Conservation (phyloP, 1,284 basidiomycete genomes). For the Pterula multifida region DNA sequence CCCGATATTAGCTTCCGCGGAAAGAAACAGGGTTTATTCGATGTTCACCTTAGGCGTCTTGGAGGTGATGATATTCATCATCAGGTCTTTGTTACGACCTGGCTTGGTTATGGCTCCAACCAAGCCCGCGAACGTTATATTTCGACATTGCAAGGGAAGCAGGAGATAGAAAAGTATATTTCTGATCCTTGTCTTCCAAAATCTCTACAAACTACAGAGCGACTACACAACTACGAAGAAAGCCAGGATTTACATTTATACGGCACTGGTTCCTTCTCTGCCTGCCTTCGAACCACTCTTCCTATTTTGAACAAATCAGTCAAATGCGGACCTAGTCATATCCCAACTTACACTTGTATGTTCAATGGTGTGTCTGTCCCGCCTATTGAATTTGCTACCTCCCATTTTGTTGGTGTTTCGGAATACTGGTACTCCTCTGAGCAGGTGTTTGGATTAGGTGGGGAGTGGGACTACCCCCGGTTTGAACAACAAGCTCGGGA, state of each 20-base stretch:
- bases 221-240: slow-evolving; percentile 27
- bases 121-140: slow-evolving; percentile 90
- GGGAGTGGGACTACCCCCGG: slow-evolving; percentile 90
- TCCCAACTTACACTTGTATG: slow-evolving; percentile 73
- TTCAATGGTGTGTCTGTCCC: slow-evolving; percentile 96
- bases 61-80: slow-evolving; percentile 83
- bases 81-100: slow-evolving; percentile 95
- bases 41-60: slow-evolving; percentile 74
- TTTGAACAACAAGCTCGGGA: slow-evolving; percentile 87
- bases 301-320: slow-evolving; percentile 79
- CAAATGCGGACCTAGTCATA: slow-evolving; percentile 41
- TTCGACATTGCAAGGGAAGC: slow-evolving; percentile 25
- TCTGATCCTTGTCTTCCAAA: slow-evolving; percentile 86
- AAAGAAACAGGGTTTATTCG: slow-evolving; percentile 54
- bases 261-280: slow-evolving; percentile 88
- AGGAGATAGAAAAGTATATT: slow-evolving; percentile 44
- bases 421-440: slow-evolving; percentile 99
- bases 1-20: slow-evolving; percentile 45
- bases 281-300: slow-evolving; percentile 66
- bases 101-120: slow-evolving; percentile 98
- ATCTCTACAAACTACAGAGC: slow-evolving; percentile 49
- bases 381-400: slow-evolving; percentile 80
- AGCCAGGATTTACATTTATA: slow-evolving; percentile 33
- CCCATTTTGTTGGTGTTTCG: slow-evolving; percentile 93
- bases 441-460: slow-evolving; percentile 90